These are phyloP conservation scores for Aspergillus fumigatus DNA, from an alignment of 2,329 filamentous ascomycete genomes.

Conservation along the genomic window DNA sequence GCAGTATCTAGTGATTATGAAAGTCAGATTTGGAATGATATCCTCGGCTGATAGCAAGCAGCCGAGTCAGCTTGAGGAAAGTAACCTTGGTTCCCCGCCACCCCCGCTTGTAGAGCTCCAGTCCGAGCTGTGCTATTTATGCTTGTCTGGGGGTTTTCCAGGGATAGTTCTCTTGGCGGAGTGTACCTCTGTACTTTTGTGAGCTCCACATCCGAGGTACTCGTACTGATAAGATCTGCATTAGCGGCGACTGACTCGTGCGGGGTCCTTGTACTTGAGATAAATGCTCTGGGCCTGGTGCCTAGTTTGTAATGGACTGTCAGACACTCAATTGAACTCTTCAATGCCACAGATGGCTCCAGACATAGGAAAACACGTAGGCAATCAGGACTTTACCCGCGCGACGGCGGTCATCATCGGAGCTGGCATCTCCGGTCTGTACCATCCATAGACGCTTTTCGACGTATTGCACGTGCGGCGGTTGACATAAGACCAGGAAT, in stretches of 20 bases:
- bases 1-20: no score
- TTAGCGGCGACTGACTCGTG: background rate
- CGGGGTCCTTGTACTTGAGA: background rate
- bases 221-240: background rate
- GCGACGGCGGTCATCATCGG: conserved; percentile 56
- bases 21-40: background rate
- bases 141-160: background rate
- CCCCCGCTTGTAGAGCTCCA: no score
- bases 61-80: background rate
- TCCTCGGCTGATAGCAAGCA: background rate
- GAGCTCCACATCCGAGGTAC: background rate
- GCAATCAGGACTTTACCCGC: conserved; percentile 49
- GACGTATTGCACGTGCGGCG: background rate
- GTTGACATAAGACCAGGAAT: conserved; percentile 35
- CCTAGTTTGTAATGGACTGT: background rate
- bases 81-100: background rate
- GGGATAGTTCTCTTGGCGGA: background rate
- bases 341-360: background rate
- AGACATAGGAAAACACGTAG: conserved; percentile 9
- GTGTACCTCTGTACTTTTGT: background rate
- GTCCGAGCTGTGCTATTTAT: background rate
- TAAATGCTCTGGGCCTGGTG: background rate
- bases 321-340: background rate
- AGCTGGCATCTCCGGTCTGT: conserved; percentile 49
- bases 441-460: background rate